Base-by-base conservation (phyloP, 495 filamentous ascomycete species). In the Penicillium verhagenii region DNA sequence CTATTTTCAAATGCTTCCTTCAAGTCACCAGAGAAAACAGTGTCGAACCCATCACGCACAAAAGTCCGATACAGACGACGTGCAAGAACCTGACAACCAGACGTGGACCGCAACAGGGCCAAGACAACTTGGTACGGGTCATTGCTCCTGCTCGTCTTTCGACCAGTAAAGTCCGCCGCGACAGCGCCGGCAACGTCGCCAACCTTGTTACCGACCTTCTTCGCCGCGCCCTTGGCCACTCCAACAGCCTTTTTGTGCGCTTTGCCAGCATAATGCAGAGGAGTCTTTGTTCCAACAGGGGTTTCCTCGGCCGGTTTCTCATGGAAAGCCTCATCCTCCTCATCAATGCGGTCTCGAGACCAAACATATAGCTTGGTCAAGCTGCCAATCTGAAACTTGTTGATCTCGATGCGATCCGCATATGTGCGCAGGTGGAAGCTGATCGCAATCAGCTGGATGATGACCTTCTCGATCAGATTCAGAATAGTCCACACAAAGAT, bases 81-180 rank as follows among this genome's bases (percentile, higher is more conserved):
- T 1, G 94, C 93, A 18, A 97, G 71, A n/a, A 91, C 85, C 65
- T 96, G 92, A 47, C 90, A 88, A 18, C 90, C 88, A 21, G 72
- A 67, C 0, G 89, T 89, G 42, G 80, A 88, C 14, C 81, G 76
- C 20, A 97, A 77, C 9, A 98, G 76, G 40, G 88, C 83, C 11
- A 95, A 71, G 61, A 80, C 72, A 37, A 97, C 90, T 70, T 93
- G 91, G 49, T 91, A 82, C 10, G 94, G 91, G 60, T 96, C 91
- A 29, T 75, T 87, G 72, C 87, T 90, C 42, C 83, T 81, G 16
- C 78, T 82, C n/a, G 89, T 79, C 56, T 83, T 79, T 37, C 83
- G 85, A 13, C 94, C 93, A 2, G 92, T 96, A 60, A 98, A 93
- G 68, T 98, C 93, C 11, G 91, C 92, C n/a, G 92, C 93, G 42